Evolutionary conservation across 768 basidiomycete genomes (phyloP), one percentile per base, ranked within the genome.

Genomic region (Trametes cinnabarina): DNA sequence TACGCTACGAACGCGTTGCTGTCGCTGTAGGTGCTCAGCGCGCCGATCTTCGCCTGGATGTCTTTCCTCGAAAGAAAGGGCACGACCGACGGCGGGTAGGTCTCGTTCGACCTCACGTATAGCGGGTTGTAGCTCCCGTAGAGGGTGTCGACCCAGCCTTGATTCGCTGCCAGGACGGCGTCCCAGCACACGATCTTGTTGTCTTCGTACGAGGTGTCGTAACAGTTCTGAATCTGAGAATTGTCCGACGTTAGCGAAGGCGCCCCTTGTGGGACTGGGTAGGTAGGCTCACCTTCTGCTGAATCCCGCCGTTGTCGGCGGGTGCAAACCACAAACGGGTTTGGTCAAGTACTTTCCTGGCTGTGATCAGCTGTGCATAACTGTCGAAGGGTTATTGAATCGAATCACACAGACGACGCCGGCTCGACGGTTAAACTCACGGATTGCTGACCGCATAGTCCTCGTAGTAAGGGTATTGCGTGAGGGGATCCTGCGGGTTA

Each of bases 161-260:
- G 75, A 66, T 86, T 84, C 71, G 85, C 86, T 72, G 69, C 83
- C 40, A 64, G 72, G 64, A 85, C 83, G 4, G 85, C 85, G 3
- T 62, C 61, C 0, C 84, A 81, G 66, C 86, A 87, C 5, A 79
- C 78, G 0, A 55, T 19, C 20, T 73, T 68, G 61, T 82, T 73
- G n/a, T 73, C 73, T 34, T 40, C 50, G 23, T 79, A 81, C 1
- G 69, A 81, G 1, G 69, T 74, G 55, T 74, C 74, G 65, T 85
- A 74, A 67, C 85, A 86, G 3, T 74, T 66, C 4, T 69, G 73
- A 60, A 85, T 85, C 81, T 83, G 25, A 15, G 12, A 22, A 26
- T 20, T n/a, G n/a, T n/a, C n/a, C n/a, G n/a, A n/a, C n/a, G n/a
- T n/a, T n/a, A n/a, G n/a, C n/a, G n/a, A n/a, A n/a, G n/a, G n/a